Conservation (phyloP, 1,284 basidiomycete genomes). For the Moesziomyces globuligerus region DNA sequence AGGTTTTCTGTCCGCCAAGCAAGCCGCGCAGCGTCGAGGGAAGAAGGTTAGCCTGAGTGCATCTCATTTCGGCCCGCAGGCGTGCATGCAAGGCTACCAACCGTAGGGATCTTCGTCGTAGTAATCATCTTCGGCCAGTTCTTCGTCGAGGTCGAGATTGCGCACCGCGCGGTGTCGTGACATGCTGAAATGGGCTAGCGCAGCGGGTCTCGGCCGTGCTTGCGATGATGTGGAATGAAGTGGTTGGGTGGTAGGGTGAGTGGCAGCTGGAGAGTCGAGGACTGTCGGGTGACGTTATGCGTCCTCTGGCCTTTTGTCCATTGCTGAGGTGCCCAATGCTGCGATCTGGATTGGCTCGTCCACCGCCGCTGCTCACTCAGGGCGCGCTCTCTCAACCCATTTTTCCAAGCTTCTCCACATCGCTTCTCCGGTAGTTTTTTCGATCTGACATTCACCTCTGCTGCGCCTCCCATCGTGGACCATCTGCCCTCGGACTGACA, state of each 20-base stretch:
- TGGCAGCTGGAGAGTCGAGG: background rate
- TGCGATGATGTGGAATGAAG: slow-evolving; percentile 1
- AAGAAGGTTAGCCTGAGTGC: background rate
- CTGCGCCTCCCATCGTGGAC: background rate
- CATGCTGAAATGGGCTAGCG: slow-evolving; percentile 42
- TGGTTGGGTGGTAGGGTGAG: background rate
- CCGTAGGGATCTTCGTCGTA: slow-evolving; percentile 61
- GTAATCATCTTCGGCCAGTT: slow-evolving; percentile 74
- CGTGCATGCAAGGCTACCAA: slow-evolving; percentile 6
- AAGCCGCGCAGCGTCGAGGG: no score
- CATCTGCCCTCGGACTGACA: no score
- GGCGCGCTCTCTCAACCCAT: no score
- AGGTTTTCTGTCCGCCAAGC: slow-evolving; percentile 54
- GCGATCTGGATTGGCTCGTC: slow-evolving; percentile 17
- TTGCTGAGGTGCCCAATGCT: slow-evolving; percentile 3
- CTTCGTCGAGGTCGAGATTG: slow-evolving; percentile 87
- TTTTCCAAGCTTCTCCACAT: no score
- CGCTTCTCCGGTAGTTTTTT: no score
- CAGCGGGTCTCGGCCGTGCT: background rate
- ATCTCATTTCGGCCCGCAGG: background rate
- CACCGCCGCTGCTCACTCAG: background rate
- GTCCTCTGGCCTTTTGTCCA: background rate
- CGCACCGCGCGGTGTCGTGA: slow-evolving; percentile 82
- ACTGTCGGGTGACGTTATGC: slow-evolving; percentile 32
- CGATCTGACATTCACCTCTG: no score